phyloP scores from a whole-genome alignment of 2,329 filamentous ascomycete genomes.

The Ceratocystis harringtonii region DNA sequence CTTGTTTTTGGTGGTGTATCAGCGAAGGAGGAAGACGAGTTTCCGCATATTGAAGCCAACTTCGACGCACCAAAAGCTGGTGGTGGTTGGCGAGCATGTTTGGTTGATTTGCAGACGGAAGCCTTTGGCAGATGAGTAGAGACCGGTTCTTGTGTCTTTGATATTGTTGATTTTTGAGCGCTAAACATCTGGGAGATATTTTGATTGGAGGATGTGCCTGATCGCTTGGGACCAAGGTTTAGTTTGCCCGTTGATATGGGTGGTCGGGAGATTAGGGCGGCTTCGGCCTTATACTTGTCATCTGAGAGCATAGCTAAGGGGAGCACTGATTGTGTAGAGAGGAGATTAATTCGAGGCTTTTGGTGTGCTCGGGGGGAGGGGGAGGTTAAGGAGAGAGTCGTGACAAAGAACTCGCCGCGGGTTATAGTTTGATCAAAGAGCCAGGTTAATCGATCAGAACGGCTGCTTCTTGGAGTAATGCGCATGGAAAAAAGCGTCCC shows the following conservation, averaged over 20 bases:
- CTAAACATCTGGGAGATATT: constrained; percentile 15
- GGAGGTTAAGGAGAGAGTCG: neutral
- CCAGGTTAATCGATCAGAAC: constrained; percentile 5
- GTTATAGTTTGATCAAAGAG: constrained; percentile 5
- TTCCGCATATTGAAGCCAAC: constrained; percentile 10
- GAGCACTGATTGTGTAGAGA: neutral
- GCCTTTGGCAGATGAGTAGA: neutral
- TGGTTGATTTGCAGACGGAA: neutral
- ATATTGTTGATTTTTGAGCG: neutral
- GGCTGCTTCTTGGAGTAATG: constrained; percentile 1
- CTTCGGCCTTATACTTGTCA: constrained; percentile 3
- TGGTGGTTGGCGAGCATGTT: constrained; percentile 1
- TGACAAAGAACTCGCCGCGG: neutral
- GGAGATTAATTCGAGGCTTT: neutral
- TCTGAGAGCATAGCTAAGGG: constrained; percentile 1
- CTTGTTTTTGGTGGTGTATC: neutral
- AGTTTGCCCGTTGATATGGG: neutral
- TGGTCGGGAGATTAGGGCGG: neutral
- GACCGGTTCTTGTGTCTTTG: neutral
- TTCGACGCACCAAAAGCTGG: constrained; percentile 2
- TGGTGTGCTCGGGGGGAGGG: neutral
- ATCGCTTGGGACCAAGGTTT: neutral
- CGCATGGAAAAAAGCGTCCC: neutral
- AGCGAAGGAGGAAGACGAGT: constrained; percentile 5
- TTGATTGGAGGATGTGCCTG: constrained; percentile 7